Evolutionary conservation across 148 eudicot genomes (phyloP), one percentile per base, ranked within the genome.

Genomic region (Pouteria glomerata): DNA sequence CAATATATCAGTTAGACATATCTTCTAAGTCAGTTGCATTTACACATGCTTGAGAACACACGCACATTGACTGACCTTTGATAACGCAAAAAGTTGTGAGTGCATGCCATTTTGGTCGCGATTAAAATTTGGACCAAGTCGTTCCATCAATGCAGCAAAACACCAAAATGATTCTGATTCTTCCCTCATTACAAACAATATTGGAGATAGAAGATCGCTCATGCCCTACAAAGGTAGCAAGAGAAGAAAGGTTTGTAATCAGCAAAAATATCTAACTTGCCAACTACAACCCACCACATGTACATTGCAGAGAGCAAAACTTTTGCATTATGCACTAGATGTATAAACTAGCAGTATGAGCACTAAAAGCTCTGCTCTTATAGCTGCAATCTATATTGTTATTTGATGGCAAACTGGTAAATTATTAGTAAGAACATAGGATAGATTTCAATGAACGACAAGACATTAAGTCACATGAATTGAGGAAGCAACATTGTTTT

Each of bases 51-150:
- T n/a, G n/a, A n/a, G n/a, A n/a, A n/a, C n/a, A n/a, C n/a, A n/a
- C n/a, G n/a, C n/a, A n/a, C n/a, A n/a, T n/a, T n/a, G n/a, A n/a
- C n/a, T n/a, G n/a, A 95, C 98, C 98, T 95, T 95, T 69, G 97
- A 91, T 70, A 95, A 70, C 66, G 96, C 98, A 80, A 95, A 91
- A 50, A 95, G 91, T 78, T 95, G 98, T 56, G 98, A 80, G 72
- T 95, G 97, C 96, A 91, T 91, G 81, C 98, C 98, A 84, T 78
- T 95, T 76, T 95, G 98, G 74, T 95, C 98, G 67, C 98, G 91
- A 66, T 95, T 95, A 71, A 95, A 95, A 84, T 95, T 95, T 51
- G 97, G 97, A 71, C 97, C 98, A 69, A 95, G 88, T 16, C 92
- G 91, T 72, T 91, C 97, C 97, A 95, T 85, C 69, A 95, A 87